phyloP scores from a whole-genome alignment of 192 early-diverging fungal species.

The Powellomyces hirtus region DNA sequence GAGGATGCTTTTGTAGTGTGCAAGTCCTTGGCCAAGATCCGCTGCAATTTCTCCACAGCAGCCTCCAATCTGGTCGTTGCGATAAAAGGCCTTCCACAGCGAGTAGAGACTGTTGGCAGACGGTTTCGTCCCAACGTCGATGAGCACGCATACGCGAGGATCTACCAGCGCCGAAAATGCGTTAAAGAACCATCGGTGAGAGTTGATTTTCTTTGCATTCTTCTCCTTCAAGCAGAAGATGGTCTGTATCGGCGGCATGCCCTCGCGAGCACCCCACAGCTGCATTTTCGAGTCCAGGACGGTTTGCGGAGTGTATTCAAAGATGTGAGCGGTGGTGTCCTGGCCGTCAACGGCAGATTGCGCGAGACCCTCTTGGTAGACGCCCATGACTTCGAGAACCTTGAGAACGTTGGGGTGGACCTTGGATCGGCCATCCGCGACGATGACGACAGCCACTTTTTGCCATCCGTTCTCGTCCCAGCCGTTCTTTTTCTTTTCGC shows the following conservation, averaged over 20 bases:
- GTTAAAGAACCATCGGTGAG: conserved; percentile 77
- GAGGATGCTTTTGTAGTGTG: conserved; percentile 47
- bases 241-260: conserved; percentile 70
- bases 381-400: conserved; percentile 75
- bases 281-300: conserved; percentile 72
- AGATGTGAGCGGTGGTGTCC: conserved; percentile 65
- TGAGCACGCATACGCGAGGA: conserved; percentile 72
- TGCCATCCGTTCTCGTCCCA: conserved; percentile 80
- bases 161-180: conserved; percentile 64
- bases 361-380: conserved; percentile 77
- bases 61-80: conserved; percentile 75
- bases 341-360: conserved; percentile 63
- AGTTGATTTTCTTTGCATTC: conserved; percentile 88
- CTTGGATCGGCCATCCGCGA: conserved; percentile 79
- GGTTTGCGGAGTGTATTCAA: conserved; percentile 77
- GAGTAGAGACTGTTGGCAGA: conserved; percentile 78
- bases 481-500: conserved; percentile 28
- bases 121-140: conserved; percentile 94
- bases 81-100: conserved; percentile 89
- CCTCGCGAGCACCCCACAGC: conserved; percentile 61
- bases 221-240: conserved; percentile 91
- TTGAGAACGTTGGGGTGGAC: conserved; percentile 68
- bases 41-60: conserved; percentile 93
- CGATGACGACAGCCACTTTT: conserved; percentile 69
- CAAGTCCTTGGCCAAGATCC: conserved; percentile 65